A percentile compares a stretch with the other conserved stretches of the same genome.
phyloP scores from a whole-genome alignment of 768 basidiomycete species.

The Gelatoporia subvermispora region DNA sequence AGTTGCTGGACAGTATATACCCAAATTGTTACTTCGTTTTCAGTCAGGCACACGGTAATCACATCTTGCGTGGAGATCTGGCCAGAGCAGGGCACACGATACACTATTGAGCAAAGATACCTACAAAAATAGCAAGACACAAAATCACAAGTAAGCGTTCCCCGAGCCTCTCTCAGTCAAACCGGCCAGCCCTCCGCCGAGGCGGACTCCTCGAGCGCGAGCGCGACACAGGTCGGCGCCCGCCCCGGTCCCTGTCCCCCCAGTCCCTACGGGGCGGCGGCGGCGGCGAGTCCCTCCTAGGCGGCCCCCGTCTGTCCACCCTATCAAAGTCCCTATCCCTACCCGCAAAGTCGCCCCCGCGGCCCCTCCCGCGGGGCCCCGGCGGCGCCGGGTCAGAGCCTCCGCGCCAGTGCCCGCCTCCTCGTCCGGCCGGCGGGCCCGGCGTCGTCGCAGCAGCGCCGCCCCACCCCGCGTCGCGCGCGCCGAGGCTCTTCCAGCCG shows the following conservation, averaged over 20 bases:
- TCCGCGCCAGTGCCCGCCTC: conserved; percentile 71
- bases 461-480: conserved; percentile 43
- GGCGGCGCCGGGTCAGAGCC: conserved; percentile 48
- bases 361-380: conserved; percentile 37
- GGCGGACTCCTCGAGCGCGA: conserved; percentile 40
- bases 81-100: no score
- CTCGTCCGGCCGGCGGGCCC: conserved; percentile 37
- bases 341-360: conserved; percentile 25
- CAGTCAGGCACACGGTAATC: no score
- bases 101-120: no score
- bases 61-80: no score
- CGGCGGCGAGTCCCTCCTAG: conserved; percentile 42
- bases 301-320: conserved; percentile 38
- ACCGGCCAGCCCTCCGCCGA: conserved; percentile 23
- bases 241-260: conserved; percentile 23
- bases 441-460: conserved; percentile 30
- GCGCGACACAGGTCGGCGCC: conserved; percentile 27
- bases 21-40: no score
- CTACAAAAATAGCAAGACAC: no score
- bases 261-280: conserved; percentile 28
- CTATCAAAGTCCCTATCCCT: conserved; percentile 21
- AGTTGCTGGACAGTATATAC: no score
- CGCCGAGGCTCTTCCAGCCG: conserved; percentile 31
- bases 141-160: no score
- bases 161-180: no score